phyloP scores from a whole-genome alignment of 352 stramenopile species.

The Globisporangium orthogonon region DNA sequence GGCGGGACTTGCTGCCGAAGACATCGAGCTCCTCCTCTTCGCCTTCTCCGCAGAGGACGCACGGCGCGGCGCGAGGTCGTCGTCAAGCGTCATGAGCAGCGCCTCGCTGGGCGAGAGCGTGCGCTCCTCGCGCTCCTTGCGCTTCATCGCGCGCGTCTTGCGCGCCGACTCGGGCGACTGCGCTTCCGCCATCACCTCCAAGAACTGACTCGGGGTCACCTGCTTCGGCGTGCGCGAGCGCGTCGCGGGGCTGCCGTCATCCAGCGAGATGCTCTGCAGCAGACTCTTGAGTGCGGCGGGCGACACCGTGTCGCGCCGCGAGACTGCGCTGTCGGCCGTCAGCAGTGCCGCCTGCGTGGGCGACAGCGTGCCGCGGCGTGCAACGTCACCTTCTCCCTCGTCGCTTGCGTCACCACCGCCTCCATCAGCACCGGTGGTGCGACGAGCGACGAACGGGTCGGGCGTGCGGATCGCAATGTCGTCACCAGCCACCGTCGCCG shows the following conservation, averaged over 20 bases:
- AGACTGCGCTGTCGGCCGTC: conserved; percentile 15
- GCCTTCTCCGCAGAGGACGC: conserved; percentile 5
- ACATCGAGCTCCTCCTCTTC: neutral
- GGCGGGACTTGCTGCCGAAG: neutral
- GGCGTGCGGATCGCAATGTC: conserved; percentile 25
- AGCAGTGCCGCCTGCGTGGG: conserved; percentile 33
- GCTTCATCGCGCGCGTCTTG: conserved; percentile 11
- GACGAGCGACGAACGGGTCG: conserved; percentile 18
- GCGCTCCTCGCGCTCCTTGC: conserved; percentile 12
- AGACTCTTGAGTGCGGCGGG: conserved; percentile 25
- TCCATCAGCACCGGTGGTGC: conserved; percentile 1
- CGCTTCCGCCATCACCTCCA: neutral
- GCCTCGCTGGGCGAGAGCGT: conserved; percentile 16
- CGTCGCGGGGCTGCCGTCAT: conserved; percentile 6
- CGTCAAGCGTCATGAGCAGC: conserved; percentile 8
- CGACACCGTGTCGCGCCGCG: conserved; percentile 27
- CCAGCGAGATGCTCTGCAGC: conserved; percentile 17
- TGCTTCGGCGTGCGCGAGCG: conserved; percentile 2
- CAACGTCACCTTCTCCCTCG: neutral
- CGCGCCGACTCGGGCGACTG: conserved; percentile 11
- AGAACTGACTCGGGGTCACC: conserved; percentile 8
- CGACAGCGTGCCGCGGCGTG: conserved; percentile 31
- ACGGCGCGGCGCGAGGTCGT: neutral
- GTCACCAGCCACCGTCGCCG: conserved; percentile 3
- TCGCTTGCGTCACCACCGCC: conserved; percentile 3